Evolutionary conservation across 2,329 filamentous ascomycete genomes (phyloP).

Genomic region (Kalmusia sp.): DNA sequence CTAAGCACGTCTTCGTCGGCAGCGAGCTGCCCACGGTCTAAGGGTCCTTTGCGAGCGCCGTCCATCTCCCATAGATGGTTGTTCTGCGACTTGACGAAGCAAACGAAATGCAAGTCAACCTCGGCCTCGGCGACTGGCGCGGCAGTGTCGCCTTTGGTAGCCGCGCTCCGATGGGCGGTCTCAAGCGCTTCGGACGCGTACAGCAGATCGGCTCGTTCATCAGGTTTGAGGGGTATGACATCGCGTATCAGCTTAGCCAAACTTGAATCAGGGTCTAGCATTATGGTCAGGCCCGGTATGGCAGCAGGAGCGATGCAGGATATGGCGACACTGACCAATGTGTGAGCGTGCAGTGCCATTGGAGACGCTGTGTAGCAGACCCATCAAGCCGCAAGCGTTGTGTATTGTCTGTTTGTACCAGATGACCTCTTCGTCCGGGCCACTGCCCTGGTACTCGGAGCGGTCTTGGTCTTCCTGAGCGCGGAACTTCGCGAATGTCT

Average conservation of each 20-base stretch:
- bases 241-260: constrained; percentile 71
- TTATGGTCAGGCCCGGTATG: constrained; percentile 18
- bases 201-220: constrained; percentile 73
- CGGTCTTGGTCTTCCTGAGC: constrained; percentile 72
- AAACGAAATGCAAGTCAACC: constrained; percentile 95
- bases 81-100: constrained; percentile 80
- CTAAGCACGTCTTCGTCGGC: constrained; percentile 63
- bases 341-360: constrained; percentile 73
- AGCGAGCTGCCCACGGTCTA: constrained; percentile 63
- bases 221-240: constrained; percentile 73
- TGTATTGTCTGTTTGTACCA: constrained; percentile 98
- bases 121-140: constrained; percentile 80
- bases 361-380: constrained; percentile 80
- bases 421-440: constrained; percentile 75
- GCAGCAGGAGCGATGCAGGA: background rate
- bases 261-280: constrained; percentile 57
- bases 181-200: constrained; percentile 81
- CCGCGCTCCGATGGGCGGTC: constrained; percentile 78
- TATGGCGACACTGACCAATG: constrained; percentile 32
- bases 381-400: constrained; percentile 94
- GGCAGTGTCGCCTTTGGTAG: constrained; percentile 76
- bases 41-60: constrained; percentile 74
- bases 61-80: constrained; percentile 82
- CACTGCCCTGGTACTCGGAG: constrained; percentile 71
- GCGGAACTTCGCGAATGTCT: constrained; percentile 79